Conservation (phyloP, 2,329 filamentous ascomycete species). For the Trichoderma koningii region DNA sequence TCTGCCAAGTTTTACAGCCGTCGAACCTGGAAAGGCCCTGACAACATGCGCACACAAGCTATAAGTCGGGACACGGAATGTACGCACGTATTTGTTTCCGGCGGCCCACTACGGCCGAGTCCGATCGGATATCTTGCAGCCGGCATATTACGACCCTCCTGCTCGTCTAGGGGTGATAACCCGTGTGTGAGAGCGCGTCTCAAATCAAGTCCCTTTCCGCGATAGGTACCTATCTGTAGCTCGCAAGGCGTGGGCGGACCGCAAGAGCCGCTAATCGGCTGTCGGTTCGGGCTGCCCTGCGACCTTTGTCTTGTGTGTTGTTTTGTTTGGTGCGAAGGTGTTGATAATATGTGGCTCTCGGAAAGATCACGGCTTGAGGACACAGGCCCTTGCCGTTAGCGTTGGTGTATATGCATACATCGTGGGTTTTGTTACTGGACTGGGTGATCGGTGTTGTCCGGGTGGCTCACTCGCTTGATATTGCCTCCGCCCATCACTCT, state of each 20-base stretch:
- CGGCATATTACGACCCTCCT: slow-evolving; percentile 6
- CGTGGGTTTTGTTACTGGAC: neutral
- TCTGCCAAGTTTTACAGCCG: too few species aligned
- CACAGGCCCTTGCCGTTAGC: neutral
- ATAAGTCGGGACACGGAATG: too few species aligned
- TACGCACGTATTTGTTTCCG: neutral
- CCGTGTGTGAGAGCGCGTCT: neutral
- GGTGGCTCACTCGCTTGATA: neutral
- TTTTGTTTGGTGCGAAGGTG: too few species aligned
- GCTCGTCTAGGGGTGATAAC: neutral
- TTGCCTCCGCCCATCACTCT: neutral
- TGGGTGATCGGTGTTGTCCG: neutral
- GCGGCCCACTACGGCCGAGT: slow-evolving; percentile 8
- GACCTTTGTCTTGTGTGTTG: too few species aligned
- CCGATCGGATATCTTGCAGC: slow-evolving; percentile 21
- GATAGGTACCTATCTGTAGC: too few species aligned
- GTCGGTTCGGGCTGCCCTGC: too few species aligned
- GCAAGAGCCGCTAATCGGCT: neutral
- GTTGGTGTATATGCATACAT: neutral
- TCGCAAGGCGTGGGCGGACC: slow-evolving; percentile 1
- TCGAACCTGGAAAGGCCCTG: too few species aligned
- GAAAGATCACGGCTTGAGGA: neutral
- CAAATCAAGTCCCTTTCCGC: neutral
- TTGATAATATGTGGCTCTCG: neutral
- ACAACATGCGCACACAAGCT: too few species aligned